A percentile compares a stretch with the other conserved stretches of the same genome.
Conservation (phyloP, 306 rosid genomes). For the Cajanus cajan region DNA sequence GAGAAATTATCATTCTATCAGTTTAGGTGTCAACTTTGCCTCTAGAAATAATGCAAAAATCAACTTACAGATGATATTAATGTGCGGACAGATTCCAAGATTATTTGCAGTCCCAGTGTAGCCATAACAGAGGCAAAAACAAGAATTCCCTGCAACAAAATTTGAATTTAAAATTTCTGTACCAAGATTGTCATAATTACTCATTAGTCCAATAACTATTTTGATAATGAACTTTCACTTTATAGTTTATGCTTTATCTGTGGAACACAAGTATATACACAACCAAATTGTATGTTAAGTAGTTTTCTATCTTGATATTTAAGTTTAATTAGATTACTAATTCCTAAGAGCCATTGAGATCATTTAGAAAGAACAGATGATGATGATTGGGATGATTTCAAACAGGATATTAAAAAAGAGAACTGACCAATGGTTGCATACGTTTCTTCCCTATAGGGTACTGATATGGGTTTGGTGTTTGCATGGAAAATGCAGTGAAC, state of each 20-base stretch:
- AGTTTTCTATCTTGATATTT: not conserved
- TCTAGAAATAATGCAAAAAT: not conserved
- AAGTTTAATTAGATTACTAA: not conserved
- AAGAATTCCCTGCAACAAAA: slow-evolving; percentile 78
- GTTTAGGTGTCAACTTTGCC: not conserved
- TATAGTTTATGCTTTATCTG: not conserved
- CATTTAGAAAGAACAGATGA: not conserved
- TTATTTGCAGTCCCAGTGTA: slow-evolving; percentile 94
- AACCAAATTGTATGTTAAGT: not conserved
- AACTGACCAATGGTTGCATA: slow-evolving; percentile 92
- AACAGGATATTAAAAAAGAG: slow-evolving; percentile 13
- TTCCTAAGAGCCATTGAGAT: not conserved
- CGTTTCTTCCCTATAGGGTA: slow-evolving; percentile 97
- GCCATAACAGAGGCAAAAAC: slow-evolving; percentile 99
- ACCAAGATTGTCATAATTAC: not conserved
- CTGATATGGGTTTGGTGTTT: slow-evolving; percentile 94
- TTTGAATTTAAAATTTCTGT: slow-evolving; percentile 26
- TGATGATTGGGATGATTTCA: not conserved
- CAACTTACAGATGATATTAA: slow-evolving; percentile 66
- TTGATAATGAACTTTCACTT: not conserved
- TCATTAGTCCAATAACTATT: not conserved
- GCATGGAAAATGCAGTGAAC: slow-evolving; percentile 99
- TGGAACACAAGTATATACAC: not conserved
- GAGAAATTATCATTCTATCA: not conserved
- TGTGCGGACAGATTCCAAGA: slow-evolving; percentile 83